Base-by-base conservation (phyloP, 768 basidiomycete species). In the Russula compacta region DNA sequence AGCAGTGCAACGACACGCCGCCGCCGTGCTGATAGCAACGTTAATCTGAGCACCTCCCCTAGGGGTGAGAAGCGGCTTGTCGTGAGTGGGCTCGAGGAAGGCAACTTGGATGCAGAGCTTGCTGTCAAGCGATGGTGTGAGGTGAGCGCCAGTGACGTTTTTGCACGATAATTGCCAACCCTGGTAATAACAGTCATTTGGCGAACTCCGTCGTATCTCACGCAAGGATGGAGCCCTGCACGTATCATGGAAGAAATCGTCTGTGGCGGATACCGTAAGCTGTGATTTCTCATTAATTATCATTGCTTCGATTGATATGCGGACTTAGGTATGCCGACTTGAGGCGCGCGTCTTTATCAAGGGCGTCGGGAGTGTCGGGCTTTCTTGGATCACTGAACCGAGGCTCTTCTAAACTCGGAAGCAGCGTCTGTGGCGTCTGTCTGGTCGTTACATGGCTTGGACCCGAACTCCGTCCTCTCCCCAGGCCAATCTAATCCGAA, bases 41-140 rank as follows among this genome's bases (percentile, higher is more conserved):
- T 50, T 6, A 53, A 38, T n/a, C 8, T 54, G 39, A 47, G 29
- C 48, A n/a, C 32, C n/a, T n/a, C n/a, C 4, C 10, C 46, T 2
- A 53, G 47, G 36, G 52, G 56, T 17, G 61, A 63, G 63, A 65
- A 65, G 39, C 56, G 56, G 8, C 64, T 66, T 19, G 14, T 66
- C n/a, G 66, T 66, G 38, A 66, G 38, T 29, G 66, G 66, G 1
- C 56, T 66, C 32, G 59, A 59, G 4, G 38, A 48, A 19, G 63
- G 61, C 53, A 60, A 66, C 35, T 21, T 60, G 21, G 55, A 60
- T 10, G 65, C 63, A 17, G 65, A 66, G 44, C 51, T 55, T 24
- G 66, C 66, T 11, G 64, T 66, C 35, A 57, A 59, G 33, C 52
- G 49, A 29, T 66, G 66, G 66, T 66, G 66, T 47, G 66, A 66